These are phyloP conservation scores for Panicum miliaceum DNA, from an alignment of 176 grass and related monocot genomes.

Conservation along the genomic window DNA sequence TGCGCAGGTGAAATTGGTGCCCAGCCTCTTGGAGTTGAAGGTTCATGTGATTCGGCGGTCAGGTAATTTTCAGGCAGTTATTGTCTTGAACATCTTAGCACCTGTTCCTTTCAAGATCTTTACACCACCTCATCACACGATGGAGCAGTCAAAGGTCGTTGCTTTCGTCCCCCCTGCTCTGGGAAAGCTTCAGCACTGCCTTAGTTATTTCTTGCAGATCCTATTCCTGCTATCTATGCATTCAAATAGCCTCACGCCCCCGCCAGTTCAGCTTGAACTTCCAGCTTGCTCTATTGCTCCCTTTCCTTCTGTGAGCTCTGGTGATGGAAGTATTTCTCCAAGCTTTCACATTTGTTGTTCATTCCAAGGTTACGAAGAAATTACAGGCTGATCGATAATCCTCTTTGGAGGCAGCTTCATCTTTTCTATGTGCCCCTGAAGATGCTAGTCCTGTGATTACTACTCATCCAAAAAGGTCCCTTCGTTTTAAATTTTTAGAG, in stretches of 20 bases:
- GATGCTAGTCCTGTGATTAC: slow-evolving; percentile 31
- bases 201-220: slow-evolving; percentile 55
- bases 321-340: slow-evolving; percentile 27
- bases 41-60: slow-evolving; percentile 26
- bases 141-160: slow-evolving; percentile 66
- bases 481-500: background rate
- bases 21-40: slow-evolving; percentile 15
- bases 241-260: slow-evolving; percentile 46
- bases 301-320: slow-evolving; percentile 28
- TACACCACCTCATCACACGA: slow-evolving; percentile 50
- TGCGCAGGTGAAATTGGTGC: slow-evolving; percentile 40
- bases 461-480: slow-evolving; percentile 15
- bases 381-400: slow-evolving; percentile 20
- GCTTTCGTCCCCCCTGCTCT: slow-evolving; percentile 51
- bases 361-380: slow-evolving; percentile 28
- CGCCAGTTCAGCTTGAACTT: slow-evolving; percentile 31
- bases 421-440: slow-evolving; percentile 11
- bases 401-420: background rate
- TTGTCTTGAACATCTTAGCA: slow-evolving; percentile 38
- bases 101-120: slow-evolving; percentile 65
- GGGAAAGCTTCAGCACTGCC: slow-evolving; percentile 54
- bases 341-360: slow-evolving; percentile 10
- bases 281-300: slow-evolving; percentile 11
- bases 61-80: slow-evolving; percentile 64
- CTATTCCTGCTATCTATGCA: slow-evolving; percentile 55